Evolutionary conservation across 2,329 filamentous ascomycete species (phyloP).

Genomic region (Sclerotinia nivalis): DNA sequence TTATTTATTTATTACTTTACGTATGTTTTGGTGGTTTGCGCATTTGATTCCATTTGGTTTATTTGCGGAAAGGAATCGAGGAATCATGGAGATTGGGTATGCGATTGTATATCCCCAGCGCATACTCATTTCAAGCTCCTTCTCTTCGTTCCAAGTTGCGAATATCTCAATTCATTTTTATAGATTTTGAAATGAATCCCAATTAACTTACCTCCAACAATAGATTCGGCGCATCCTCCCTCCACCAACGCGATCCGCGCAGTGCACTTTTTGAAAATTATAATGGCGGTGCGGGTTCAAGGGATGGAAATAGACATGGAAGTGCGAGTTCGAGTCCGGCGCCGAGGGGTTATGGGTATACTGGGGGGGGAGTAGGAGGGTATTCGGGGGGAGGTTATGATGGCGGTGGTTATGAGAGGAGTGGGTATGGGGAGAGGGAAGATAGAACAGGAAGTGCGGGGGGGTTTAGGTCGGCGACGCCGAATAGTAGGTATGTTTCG

Average conservation of each 20-base stretch:
- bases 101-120: not conserved
- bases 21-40: not conserved
- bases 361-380: slow-evolving; percentile 43
- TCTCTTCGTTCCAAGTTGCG: not conserved
- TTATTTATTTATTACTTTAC: not conserved
- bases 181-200: not conserved
- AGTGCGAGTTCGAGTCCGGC: slow-evolving; percentile 22
- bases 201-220: not conserved
- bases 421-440: not conserved
- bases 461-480: slow-evolving; percentile 67
- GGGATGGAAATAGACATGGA: not conserved
- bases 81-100: not conserved
- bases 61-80: not conserved
- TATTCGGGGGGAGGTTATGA: slow-evolving; percentile 28
- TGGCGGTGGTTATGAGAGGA: slow-evolving; percentile 33
- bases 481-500: slow-evolving; percentile 62
- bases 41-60: not conserved
- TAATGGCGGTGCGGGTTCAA: slow-evolving; percentile 49
- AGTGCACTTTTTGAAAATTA: slow-evolving; percentile 77
- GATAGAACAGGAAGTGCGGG: slow-evolving; percentile 26
- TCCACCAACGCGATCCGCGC: slow-evolving; percentile 73
- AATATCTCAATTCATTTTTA: not conserved
- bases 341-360: slow-evolving; percentile 53
- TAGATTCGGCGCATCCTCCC: slow-evolving; percentile 67
- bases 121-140: not conserved